Percentiles rank a stretch among this genome's conserved stretches.
Evolutionary conservation across 1,284 basidiomycete species (phyloP).

Genomic region (Agroathelia rolfsii): DNA sequence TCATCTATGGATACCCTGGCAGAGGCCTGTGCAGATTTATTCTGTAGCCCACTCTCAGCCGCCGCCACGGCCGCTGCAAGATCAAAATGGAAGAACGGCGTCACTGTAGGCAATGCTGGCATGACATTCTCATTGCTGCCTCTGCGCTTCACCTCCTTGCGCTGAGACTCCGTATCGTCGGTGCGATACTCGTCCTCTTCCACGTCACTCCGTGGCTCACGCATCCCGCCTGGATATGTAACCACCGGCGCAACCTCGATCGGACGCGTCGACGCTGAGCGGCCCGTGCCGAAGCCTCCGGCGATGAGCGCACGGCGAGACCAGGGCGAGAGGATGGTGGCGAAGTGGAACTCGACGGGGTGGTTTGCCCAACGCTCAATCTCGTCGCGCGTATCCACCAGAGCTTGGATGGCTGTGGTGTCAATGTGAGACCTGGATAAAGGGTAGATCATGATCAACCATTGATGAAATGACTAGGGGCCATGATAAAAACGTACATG

Average conservation of each 20-base stretch:
- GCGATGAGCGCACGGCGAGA: conserved; percentile 83
- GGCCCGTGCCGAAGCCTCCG: conserved; percentile 74
- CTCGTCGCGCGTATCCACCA: conserved; percentile 82
- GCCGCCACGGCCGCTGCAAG: conserved; percentile 62
- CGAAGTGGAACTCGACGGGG: conserved; percentile 86
- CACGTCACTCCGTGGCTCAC: conserved; percentile 14
- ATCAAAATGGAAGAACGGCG: conserved; percentile 87
- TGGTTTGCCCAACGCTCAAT: conserved; percentile 82
- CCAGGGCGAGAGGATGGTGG: conserved; percentile 87
- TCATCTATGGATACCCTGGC: too few relatives aligned
- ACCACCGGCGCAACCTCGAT: conserved; percentile 71
- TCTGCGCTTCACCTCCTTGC: conserved; percentile 13
- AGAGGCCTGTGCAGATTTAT: conserved; percentile 5
- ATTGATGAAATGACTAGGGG: neutral
- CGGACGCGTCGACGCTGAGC: conserved; percentile 29
- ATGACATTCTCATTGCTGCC: conserved; percentile 16
- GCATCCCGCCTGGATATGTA: conserved; percentile 39
- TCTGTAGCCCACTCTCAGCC: conserved; percentile 36
- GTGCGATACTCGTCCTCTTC: conserved; percentile 6
- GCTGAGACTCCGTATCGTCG: conserved; percentile 30
- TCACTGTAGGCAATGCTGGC: conserved; percentile 43
- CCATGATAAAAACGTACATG: conserved; percentile 51
- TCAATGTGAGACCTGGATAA: conserved; percentile 60
- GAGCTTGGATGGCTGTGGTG: conserved; percentile 83
- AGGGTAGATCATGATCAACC: conserved; percentile 4